Conservation (phyloP, 257 asterid species). For the Rehmannia glutinosa region DNA sequence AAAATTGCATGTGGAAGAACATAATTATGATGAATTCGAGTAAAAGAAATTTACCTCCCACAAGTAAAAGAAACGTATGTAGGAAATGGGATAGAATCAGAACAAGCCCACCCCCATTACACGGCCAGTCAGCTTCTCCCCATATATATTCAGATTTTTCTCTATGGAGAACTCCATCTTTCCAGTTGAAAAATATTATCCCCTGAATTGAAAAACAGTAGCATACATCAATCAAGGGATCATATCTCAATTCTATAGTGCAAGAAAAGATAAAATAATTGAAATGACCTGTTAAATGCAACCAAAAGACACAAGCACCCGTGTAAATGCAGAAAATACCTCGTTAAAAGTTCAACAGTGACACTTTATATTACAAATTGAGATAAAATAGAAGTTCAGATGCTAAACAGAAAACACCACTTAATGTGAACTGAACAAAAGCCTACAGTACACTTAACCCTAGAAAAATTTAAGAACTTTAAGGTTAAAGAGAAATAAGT, state of each 20-base stretch:
- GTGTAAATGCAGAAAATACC: neutral
- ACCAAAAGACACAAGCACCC: slow-evolving; percentile 9
- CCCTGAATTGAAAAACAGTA: slow-evolving; percentile 55
- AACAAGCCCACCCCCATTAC: slow-evolving; percentile 86
- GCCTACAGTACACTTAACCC: neutral
- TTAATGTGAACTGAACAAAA: neutral
- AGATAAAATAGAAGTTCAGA: neutral
- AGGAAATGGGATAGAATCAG: slow-evolving; percentile 67
- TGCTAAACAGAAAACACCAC: neutral
- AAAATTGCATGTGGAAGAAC: neutral
- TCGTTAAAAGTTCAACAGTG: slow-evolving; percentile 8
- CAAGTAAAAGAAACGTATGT: slow-evolving; percentile 71
- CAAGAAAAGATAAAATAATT: neutral
- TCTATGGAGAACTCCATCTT: slow-evolving; percentile 50
- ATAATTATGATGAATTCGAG: neutral
- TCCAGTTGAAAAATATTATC: slow-evolving; percentile 79
- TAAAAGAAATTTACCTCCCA: slow-evolving; percentile 71
- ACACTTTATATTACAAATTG: neutral
- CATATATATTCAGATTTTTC: slow-evolving; percentile 69
- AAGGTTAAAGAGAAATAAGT: neutral
- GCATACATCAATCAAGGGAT: slow-evolving; percentile 1
- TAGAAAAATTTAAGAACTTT: neutral
- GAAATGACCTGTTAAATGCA: neutral
- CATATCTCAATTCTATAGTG: neutral
- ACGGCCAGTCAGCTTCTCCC: slow-evolving; percentile 97